Percentiles rank a stretch among this genome's conserved stretches.
phyloP scores from a whole-genome alignment of 2,329 filamentous ascomycete species.

The Colletotrichum sidae region DNA sequence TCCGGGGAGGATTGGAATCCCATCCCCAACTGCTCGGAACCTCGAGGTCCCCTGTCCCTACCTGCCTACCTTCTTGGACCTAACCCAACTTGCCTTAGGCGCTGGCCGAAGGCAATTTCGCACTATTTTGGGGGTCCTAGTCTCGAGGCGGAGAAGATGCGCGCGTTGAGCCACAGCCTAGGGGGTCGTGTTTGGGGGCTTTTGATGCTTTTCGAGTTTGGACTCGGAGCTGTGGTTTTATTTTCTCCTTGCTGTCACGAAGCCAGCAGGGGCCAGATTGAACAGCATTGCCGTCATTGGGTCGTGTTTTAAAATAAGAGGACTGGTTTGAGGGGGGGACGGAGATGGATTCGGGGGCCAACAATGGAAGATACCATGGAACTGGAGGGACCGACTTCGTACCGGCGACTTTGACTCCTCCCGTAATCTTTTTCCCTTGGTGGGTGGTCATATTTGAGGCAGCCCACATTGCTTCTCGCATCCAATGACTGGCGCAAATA shows the following conservation, averaged over 20 bases:
- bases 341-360: constrained; percentile 8
- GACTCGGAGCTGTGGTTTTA: constrained; percentile 14
- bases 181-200: neutral
- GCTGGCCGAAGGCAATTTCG: constrained; percentile 20
- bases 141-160: constrained; percentile 14
- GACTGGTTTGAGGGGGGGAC: constrained; percentile 24
- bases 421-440: too few species aligned
- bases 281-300: constrained; percentile 33
- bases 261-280: constrained; percentile 2
- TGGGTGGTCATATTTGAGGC: too few species aligned
- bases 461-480: too few species aligned
- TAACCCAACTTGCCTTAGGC: constrained; percentile 9
- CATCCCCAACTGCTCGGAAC: constrained; percentile 29
- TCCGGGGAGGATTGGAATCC: constrained; percentile 31
- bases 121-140: constrained; percentile 31
- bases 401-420: neutral
- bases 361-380: neutral
- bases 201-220: constrained; percentile 2
- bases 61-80: too few species aligned
- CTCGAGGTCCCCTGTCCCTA: constrained; percentile 27
- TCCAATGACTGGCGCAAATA: too few species aligned
- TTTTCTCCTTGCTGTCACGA: too few species aligned
- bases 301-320: constrained; percentile 34
- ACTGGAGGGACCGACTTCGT: constrained; percentile 7
- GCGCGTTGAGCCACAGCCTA: neutral